These are phyloP conservation scores for Dictyostelium capitatum DNA, from an alignment of 78 protist species.

Conservation along the genomic window DNA sequence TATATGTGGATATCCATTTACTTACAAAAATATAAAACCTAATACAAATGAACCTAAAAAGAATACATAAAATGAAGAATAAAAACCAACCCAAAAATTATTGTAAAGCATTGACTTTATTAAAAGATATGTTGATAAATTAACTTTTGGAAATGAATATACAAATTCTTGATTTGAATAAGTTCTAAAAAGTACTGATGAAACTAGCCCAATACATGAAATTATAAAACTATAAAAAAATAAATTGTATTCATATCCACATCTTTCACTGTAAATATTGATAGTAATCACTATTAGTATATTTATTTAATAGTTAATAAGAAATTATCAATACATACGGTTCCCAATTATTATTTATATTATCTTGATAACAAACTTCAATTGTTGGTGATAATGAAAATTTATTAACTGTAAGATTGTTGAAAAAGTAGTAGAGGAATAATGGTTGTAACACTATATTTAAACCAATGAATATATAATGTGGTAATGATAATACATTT, in stretches of 20 bases:
- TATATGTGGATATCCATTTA: neutral
- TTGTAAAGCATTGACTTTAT: slow-evolving; percentile 29
- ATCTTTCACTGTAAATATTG: neutral
- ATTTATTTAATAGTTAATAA: neutral
- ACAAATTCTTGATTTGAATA: slow-evolving; percentile 47
- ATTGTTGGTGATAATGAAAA: slow-evolving; percentile 15
- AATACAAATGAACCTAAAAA: slow-evolving; percentile 13
- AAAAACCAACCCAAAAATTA: slow-evolving; percentile 45
- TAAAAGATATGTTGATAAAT: slow-evolving; percentile 23
- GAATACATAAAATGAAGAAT: slow-evolving; percentile 51
- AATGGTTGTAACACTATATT: slow-evolving; percentile 17
- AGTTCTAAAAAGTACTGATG: slow-evolving; percentile 3
- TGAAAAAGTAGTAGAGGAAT: neutral
- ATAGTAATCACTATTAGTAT: neutral
- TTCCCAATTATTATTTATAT: neutral
- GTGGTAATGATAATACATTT: neutral
- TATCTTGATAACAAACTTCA: slow-evolving; percentile 17
- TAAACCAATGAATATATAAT: neutral
- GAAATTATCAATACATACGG: neutral
- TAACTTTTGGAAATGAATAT: slow-evolving; percentile 50
- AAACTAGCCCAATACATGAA: slow-evolving; percentile 13
- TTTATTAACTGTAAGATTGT: neutral
- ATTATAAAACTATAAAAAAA: slow-evolving; percentile 30
- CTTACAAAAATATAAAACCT: slow-evolving; percentile 34
- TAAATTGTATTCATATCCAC: slow-evolving; percentile 18